Conservation (phyloP, 177 flowering plant genomes). For the Vitis hybrid region DNA sequence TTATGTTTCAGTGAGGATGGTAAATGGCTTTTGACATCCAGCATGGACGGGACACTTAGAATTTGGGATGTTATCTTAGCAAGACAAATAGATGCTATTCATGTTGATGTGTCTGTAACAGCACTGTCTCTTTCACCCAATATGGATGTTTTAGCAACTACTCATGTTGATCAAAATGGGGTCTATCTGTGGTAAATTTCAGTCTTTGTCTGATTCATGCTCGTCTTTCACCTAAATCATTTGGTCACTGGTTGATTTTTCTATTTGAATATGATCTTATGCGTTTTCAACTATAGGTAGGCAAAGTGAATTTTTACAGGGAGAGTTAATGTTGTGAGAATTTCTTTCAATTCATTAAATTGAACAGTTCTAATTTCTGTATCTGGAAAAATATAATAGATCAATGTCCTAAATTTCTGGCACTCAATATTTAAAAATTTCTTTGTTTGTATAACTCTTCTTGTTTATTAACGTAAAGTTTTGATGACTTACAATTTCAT, state of each 20-base stretch:
- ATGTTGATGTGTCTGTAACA: constrained; percentile 78
- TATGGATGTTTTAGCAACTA: constrained; percentile 92
- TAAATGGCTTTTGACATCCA: constrained; percentile 92
- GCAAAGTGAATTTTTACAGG: not conserved
- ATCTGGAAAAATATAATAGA: not conserved
- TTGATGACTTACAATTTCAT: not conserved
- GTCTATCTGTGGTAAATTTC: constrained; percentile 79
- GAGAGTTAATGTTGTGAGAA: not conserved
- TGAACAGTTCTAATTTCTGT: not conserved
- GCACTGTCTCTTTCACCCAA: constrained; percentile 90
- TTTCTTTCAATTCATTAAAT: not conserved
- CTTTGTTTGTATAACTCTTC: not conserved
- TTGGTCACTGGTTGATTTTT: not conserved
- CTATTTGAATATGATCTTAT: not conserved
- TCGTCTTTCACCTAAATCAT: not conserved
- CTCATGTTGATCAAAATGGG: constrained; percentile 97
- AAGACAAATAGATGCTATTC: constrained; percentile 88
- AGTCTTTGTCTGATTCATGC: not conserved
- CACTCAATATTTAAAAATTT: not conserved
- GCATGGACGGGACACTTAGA: constrained; percentile 97
- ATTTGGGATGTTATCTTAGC: constrained; percentile 96
- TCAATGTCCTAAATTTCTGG: not conserved
- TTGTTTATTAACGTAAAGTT: not conserved
- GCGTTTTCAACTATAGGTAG: not conserved
- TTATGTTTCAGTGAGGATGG: constrained; percentile 98